These are phyloP conservation scores for Suillus variegatus DNA, from an alignment of 768 basidiomycete species.

Conservation along the genomic window DNA sequence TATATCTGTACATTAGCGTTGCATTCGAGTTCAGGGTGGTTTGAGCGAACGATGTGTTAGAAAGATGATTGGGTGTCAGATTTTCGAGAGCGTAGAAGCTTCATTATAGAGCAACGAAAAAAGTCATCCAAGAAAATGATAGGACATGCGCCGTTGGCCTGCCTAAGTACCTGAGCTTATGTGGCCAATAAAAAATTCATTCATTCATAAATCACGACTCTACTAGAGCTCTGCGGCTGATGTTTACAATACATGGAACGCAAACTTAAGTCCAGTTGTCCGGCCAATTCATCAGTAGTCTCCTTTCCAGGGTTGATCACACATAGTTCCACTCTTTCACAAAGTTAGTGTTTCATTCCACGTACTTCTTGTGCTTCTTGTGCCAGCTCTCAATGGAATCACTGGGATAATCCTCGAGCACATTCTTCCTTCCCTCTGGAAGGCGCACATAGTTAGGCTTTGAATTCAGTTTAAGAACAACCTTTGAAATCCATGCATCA, in stretches of 20 bases:
- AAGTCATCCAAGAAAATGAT: no score
- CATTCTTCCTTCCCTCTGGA: slow-evolving; percentile 57
- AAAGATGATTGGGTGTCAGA: not conserved
- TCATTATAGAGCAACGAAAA: no score
- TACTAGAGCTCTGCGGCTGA: no score
- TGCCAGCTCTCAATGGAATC: slow-evolving; percentile 63
- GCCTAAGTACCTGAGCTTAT: no score
- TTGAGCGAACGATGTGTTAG: not conserved
- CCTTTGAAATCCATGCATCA: slow-evolving; percentile 30
- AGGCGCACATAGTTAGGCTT: slow-evolving; percentile 63
- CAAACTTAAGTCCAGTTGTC: not conserved
- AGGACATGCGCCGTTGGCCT: no score
- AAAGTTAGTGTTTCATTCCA: slow-evolving; percentile 20
- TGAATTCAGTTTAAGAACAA: slow-evolving; percentile 46
- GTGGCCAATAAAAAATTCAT: no score
- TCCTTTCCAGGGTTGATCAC: not conserved
- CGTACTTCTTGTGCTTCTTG: slow-evolving; percentile 48
- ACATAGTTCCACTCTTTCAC: not conserved
- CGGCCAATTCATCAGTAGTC: not conserved
- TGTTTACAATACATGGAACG: not conserved
- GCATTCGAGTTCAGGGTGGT: not conserved
- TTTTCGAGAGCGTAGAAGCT: not conserved
- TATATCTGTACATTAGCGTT: not conserved
- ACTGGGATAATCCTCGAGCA: slow-evolving; percentile 44
- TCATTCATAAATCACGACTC: no score